phyloP scores from a whole-genome alignment of 768 basidiomycete species.

The Termitomyces sp. region DNA sequence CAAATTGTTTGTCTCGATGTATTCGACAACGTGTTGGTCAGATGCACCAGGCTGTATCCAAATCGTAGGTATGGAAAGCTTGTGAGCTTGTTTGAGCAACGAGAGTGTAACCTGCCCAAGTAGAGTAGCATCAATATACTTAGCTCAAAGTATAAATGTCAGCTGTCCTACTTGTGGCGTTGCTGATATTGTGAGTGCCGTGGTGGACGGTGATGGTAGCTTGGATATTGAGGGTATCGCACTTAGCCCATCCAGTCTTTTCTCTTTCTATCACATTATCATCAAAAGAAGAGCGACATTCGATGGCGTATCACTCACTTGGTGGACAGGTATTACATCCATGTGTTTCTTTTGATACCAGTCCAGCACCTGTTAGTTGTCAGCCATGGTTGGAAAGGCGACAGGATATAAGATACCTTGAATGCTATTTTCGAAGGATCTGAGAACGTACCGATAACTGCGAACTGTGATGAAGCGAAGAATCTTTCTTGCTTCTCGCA shows the following conservation, averaged over 20 bases:
- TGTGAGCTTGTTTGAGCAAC: constrained; percentile 17
- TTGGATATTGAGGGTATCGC: constrained; percentile 15
- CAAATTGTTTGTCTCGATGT: constrained; percentile 13
- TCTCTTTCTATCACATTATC: constrained; percentile 4
- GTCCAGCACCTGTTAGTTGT: constrained; percentile 11
- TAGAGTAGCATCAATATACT: constrained; percentile 6
- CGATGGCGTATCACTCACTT: constrained; percentile 4
- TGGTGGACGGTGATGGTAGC: constrained; percentile 15
- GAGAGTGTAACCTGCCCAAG: constrained; percentile 15
- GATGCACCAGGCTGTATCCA: constrained; percentile 16
- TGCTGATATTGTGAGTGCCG: constrained; percentile 12
- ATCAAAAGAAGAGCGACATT: not conserved
- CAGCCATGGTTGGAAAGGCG: not conserved
- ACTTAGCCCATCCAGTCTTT: constrained; percentile 10
- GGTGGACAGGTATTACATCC: constrained; percentile 15
- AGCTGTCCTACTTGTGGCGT: constrained; percentile 10
- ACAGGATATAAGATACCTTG: constrained; percentile 7
- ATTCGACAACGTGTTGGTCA: constrained; percentile 11
- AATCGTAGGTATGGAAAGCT: constrained; percentile 13
- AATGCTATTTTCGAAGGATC: constrained; percentile 12
- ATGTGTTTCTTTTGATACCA: constrained; percentile 17
- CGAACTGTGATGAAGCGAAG: constrained; percentile 15
- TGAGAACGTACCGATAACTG: constrained; percentile 16
- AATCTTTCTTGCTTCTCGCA: constrained; percentile 14
- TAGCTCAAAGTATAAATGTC: constrained; percentile 8